Conservation (phyloP, 371 early-diverging fungal genomes). For the Actinomortierella wolfii region DNA sequence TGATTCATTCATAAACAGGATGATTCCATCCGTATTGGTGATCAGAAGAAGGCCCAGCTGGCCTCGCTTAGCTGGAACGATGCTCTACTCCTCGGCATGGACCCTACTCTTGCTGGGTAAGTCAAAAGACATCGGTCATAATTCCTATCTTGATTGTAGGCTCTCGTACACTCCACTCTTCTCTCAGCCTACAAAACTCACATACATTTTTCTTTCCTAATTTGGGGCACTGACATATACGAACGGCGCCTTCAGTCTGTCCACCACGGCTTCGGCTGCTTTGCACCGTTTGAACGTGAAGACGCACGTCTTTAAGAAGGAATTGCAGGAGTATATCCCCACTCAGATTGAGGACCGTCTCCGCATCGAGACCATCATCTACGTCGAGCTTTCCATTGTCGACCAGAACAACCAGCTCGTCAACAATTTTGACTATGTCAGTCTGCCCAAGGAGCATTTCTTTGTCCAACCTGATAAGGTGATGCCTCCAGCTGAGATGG, state of each 20-base stretch:
- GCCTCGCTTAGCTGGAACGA: conserved; percentile 31
- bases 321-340: conserved; percentile 42
- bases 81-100: conserved; percentile 17
- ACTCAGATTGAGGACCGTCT: conserved; percentile 47
- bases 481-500: conserved; percentile 37
- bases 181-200: too few species aligned
- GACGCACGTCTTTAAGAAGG: conserved; percentile 46
- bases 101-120: conserved; percentile 32
- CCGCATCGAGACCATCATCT: conserved; percentile 47
- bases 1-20: conserved; percentile 13
- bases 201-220: neutral
- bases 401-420: conserved; percentile 26
- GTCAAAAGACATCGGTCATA: neutral
- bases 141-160: neutral
- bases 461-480: conserved; percentile 38
- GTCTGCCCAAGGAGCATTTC: conserved; percentile 40
- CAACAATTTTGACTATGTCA: conserved; percentile 33
- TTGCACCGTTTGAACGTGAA: conserved; percentile 43
- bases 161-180: neutral
- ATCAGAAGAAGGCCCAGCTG: conserved; percentile 19
- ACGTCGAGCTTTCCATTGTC: conserved; percentile 41
- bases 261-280: conserved; percentile 5
- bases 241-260: neutral
- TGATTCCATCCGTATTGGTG: conserved; percentile 15
- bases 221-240: neutral